phyloP scores from a whole-genome alignment of 169 alveolate species.

The Cryptosporidium canis region DNA sequence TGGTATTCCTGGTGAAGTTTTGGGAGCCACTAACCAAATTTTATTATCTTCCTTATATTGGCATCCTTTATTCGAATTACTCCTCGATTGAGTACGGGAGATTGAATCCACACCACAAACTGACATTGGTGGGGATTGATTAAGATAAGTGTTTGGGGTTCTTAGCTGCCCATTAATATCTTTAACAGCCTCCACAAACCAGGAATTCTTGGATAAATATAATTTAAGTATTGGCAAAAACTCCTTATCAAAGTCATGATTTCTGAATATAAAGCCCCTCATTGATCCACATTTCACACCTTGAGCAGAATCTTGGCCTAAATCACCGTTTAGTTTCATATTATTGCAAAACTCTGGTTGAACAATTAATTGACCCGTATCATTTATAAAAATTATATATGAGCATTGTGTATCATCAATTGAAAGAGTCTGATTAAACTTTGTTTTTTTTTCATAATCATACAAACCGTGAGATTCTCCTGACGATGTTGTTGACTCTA shows the following conservation, averaged over 20 bases:
- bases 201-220: not conserved
- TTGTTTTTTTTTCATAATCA: slow-evolving; percentile 55
- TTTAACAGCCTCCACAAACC: slow-evolving; percentile 48
- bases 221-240: slow-evolving; percentile 22
- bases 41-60: slow-evolving; percentile 38
- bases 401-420: slow-evolving; percentile 14
- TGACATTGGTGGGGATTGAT: not conserved
- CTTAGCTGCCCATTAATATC: not conserved
- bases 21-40: slow-evolving; percentile 62
- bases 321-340: not conserved
- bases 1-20: slow-evolving; percentile 46
- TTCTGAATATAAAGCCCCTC: not conserved
- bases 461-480: slow-evolving; percentile 69
- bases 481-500: slow-evolving; percentile 63
- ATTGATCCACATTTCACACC: not conserved
- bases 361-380: slow-evolving; percentile 31
- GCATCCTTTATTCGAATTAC: not conserved
- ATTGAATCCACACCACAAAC: not conserved
- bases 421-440: slow-evolving; percentile 21
- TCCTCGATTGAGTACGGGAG: not conserved
- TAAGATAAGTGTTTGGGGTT: not conserved
- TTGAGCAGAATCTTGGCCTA: not conserved
- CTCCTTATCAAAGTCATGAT: not conserved
- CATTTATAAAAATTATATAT: slow-evolving; percentile 25
- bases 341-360: slow-evolving; percentile 5